Percentiles rank a stretch among this genome's conserved stretches.
Conservation (phyloP, 352 stramenopile species). For the Pythium phragmitis region DNA sequence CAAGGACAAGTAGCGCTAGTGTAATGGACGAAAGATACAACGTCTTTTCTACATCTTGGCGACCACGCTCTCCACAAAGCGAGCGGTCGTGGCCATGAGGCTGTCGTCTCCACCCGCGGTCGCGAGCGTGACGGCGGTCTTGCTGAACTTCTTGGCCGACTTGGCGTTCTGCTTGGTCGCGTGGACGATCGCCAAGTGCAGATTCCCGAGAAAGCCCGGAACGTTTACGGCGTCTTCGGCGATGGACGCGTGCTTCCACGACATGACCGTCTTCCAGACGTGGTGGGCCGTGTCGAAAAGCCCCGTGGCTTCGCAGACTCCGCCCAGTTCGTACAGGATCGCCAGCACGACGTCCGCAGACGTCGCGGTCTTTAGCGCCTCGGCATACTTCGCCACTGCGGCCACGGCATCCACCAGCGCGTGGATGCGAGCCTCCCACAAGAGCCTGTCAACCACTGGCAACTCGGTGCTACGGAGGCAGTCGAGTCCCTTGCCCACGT, state of each 20-base stretch:
- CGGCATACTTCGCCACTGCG: constrained; percentile 38
- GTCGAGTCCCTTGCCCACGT: constrained; percentile 28
- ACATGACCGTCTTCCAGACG: constrained; percentile 60
- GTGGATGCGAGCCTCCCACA: constrained; percentile 54
- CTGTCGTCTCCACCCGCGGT: neutral
- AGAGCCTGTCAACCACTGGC: neutral
- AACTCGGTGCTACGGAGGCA: constrained; percentile 22
- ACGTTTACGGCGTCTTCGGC: constrained; percentile 18
- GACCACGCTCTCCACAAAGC: constrained; percentile 64
- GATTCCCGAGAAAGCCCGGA: constrained; percentile 48
- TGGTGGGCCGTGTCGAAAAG: constrained; percentile 52
- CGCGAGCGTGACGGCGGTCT: constrained; percentile 33
- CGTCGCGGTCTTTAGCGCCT: constrained; percentile 21
- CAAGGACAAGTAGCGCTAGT: constrained; percentile 49
- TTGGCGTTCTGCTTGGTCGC: constrained; percentile 64
- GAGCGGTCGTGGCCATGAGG: constrained; percentile 39
- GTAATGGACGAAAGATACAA: neutral
- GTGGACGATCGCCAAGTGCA: constrained; percentile 63
- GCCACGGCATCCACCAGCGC: constrained; percentile 25
- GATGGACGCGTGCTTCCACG: constrained; percentile 11
- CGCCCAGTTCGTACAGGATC: constrained; percentile 61
- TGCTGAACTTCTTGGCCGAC: constrained; percentile 65
- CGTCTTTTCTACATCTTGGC: constrained; percentile 32
- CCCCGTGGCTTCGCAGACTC: constrained; percentile 47
- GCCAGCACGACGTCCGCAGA: constrained; percentile 29